Conservation (phyloP, 306 rosid species). For the Cicer arietinum region DNA sequence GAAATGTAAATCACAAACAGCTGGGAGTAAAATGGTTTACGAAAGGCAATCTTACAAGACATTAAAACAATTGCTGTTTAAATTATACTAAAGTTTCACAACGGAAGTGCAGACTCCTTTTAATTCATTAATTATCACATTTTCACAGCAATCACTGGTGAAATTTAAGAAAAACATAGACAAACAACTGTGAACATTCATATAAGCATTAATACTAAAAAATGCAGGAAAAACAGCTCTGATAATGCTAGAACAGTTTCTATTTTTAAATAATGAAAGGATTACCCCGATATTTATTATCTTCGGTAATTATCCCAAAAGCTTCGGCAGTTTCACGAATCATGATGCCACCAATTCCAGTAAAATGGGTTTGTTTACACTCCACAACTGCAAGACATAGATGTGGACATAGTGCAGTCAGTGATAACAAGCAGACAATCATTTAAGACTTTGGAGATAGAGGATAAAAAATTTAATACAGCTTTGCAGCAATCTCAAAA, state of each 20-base stretch:
- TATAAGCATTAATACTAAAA: constrained; percentile 12
- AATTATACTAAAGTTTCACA: neutral
- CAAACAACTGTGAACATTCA: constrained; percentile 4
- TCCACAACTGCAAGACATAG: constrained; percentile 66
- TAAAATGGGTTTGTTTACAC: constrained; percentile 63
- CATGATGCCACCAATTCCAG: constrained; percentile 74
- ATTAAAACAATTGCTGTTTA: neutral
- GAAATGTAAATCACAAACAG: constrained; percentile 13
- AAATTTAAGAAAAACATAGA: neutral
- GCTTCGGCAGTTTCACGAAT: constrained; percentile 88
- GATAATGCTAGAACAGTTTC: constrained; percentile 29
- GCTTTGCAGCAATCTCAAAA: neutral
- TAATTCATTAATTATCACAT: neutral
- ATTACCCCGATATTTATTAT: constrained; percentile 69
- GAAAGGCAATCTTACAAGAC: neutral
- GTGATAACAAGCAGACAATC: constrained; percentile 6
- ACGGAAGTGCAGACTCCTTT: constrained; percentile 9
- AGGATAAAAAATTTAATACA: neutral
- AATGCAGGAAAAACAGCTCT: constrained; percentile 25
- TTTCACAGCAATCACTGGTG: neutral
- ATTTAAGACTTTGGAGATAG: neutral
- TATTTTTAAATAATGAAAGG: constrained; percentile 23
- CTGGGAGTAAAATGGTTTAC: neutral
- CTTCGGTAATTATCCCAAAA: constrained; percentile 75
- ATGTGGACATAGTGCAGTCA: constrained; percentile 24